Evolutionary conservation across 495 filamentous ascomycete species (phyloP), one percentile per base, ranked within the genome.

Genomic region (Lasiosphaeria ovina): DNA sequence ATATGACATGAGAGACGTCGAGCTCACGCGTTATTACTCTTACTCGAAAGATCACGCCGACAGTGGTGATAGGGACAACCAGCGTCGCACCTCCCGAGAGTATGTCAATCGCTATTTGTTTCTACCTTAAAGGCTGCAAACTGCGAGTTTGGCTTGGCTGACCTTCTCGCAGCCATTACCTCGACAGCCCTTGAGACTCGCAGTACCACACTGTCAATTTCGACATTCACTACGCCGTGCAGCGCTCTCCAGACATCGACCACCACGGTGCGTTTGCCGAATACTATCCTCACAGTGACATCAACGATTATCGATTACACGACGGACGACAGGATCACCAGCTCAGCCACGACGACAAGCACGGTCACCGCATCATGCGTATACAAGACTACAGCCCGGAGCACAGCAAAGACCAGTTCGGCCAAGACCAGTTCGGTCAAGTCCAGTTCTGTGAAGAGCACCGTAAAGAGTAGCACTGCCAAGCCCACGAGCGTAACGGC

Each of bases 41-140:
- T 40, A 4, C 4, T 40, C 31, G 54, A 10, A 34, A 64, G 62
- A 34, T 58, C 4, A 65, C 63, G 7, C 63, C 63, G 8, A 65
- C 59, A 16, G 59, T 65, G 3, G 42, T 55, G 1, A 36, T 65
- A 6, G 45, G 55, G 14, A 59, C 55, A 9, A 65, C 59, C 2
- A 42, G 17, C 11, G 55, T 52, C 3, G 35, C 36, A 8, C 51
- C 59, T 2, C 24, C 59, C 8, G 16, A 49, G 6, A 61, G 57
- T 64, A 24, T 12, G 55, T 55, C 33, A 24, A 12, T 24, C 24
- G 24, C 2, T 24, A 24, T 24, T 24, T 24, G 44, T 24, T 35
- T 31, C 4, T 11, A 50, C 33, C 3, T 6, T 50, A 35, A 8
- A 53, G 6, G 50, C 11, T 12, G 50, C 9, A 8, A 32, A n/a